A percentile compares a stretch with the other conserved stretches of the same genome.
Conservation (phyloP, 225 moss, liverwort and hornwort species). For the Asterella californica region DNA sequence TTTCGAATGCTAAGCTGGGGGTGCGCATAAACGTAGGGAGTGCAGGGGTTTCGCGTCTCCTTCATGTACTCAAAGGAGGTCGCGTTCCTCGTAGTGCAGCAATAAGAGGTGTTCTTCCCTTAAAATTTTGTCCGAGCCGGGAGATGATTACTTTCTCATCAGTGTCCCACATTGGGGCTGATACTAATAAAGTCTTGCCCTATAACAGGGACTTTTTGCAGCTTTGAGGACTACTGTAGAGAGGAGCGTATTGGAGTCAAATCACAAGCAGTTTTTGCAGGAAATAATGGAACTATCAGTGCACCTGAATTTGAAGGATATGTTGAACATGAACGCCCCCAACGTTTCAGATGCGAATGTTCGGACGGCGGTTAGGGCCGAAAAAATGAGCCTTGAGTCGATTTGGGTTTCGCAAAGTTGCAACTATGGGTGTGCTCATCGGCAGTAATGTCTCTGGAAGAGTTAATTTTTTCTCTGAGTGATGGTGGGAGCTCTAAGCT, state of each 20-base stretch:
- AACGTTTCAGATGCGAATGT: not conserved
- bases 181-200: constrained; percentile 23
- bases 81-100: not conserved
- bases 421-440: not conserved
- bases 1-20: not conserved
- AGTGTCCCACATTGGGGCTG: constrained; percentile 31
- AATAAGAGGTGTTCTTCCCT: constrained; percentile 4
- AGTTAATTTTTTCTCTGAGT: not conserved
- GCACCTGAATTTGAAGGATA: not conserved
- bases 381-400: not conserved
- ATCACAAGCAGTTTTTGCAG: not conserved
- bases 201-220: constrained; percentile 8
- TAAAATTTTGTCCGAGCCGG: constrained; percentile 26
- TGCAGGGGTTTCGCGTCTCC: not conserved
- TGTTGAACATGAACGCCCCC: not conserved
- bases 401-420: not conserved
- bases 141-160: constrained; percentile 5
- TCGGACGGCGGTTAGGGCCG: not conserved
- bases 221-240: not conserved
- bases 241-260: not conserved
- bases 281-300: not conserved
- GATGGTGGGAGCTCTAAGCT: not conserved
- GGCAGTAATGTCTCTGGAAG: not conserved
- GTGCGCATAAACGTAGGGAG: constrained; percentile 1
- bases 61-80: not conserved